These are phyloP conservation scores for Raffaelea arxii DNA, from an alignment of 2,329 filamentous ascomycete genomes.

Conservation along the genomic window DNA sequence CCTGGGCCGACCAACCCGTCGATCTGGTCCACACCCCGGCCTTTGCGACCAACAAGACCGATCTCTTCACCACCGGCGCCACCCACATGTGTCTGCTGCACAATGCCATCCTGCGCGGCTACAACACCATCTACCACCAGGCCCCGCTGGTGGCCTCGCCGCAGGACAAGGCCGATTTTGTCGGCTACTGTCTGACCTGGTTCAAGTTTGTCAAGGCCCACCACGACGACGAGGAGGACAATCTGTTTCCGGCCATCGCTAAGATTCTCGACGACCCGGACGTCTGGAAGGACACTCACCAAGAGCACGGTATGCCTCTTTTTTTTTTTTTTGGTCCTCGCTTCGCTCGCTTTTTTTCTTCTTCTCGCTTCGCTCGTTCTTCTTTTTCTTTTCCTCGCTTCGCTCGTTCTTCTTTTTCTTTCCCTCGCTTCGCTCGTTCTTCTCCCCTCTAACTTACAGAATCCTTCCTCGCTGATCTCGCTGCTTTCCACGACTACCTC, in stretches of 20 bases:
- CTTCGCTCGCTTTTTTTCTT: background rate
- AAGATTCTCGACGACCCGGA: constrained; percentile 38
- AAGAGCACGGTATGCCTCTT: constrained; percentile 39
- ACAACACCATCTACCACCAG: constrained; percentile 54
- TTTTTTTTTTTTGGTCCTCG: background rate
- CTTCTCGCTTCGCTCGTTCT: background rate
- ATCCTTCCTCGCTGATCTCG: constrained; percentile 41
- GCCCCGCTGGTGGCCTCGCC: constrained; percentile 37
- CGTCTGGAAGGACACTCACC: constrained; percentile 41
- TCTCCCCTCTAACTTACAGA: constrained; percentile 15
- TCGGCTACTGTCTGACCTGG: constrained; percentile 49
- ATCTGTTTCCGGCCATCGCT: constrained; percentile 45
- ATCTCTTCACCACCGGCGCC: constrained; percentile 48
- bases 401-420: constrained; percentile 31
- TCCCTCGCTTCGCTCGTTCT: background rate
- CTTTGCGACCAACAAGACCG: constrained; percentile 42
- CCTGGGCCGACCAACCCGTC: constrained; percentile 48
- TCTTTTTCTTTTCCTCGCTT: constrained; percentile 2
- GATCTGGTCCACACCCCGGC: constrained; percentile 44
- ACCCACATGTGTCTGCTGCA: constrained; percentile 54
- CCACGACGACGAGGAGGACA: constrained; percentile 50
- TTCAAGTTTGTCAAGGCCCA: constrained; percentile 49
- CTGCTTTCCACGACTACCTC: constrained; percentile 43
- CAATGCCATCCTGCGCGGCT: constrained; percentile 53
- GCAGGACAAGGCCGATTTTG: constrained; percentile 44